A percentile compares a stretch with the other conserved stretches of the same genome.
Conservation (phyloP, 306 rosid species). For the Amphicarpaea edgeworthii region DNA sequence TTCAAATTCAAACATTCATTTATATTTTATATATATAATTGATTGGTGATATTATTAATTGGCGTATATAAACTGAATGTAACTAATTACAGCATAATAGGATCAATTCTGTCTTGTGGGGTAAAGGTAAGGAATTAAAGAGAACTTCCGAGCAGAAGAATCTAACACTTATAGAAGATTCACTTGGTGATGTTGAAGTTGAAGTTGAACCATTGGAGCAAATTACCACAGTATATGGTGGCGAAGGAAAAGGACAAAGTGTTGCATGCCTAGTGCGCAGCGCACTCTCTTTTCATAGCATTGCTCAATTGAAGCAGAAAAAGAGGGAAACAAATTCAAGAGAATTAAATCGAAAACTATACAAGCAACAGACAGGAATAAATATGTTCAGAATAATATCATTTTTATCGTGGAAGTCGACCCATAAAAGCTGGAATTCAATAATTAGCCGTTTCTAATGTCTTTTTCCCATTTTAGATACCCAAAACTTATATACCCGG, state of each 20-base stretch:
- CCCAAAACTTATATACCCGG: too few species aligned
- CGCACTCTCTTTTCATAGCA: background rate
- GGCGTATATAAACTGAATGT: background rate
- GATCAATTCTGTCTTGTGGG: conserved; percentile 47
- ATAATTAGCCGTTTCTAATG: too few species aligned
- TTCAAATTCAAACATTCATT: background rate
- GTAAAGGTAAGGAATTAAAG: conserved; percentile 41
- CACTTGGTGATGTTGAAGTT: too few species aligned
- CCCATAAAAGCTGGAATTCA: too few species aligned
- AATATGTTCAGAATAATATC: too few species aligned
- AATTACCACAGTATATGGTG: too few species aligned
- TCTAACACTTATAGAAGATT: background rate
- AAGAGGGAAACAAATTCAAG: too few species aligned
- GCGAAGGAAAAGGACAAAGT: background rate
- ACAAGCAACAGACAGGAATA: too few species aligned
- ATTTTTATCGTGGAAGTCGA: too few species aligned
- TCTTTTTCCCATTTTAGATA: too few species aligned
- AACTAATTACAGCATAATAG: conserved; percentile 40
- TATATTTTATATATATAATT: background rate
- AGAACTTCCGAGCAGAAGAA: background rate
- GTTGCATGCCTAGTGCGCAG: background rate
- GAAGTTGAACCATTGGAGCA: conserved; percentile 3
- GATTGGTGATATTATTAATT: background rate
- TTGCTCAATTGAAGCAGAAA: too few species aligned
- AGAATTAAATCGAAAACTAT: too few species aligned